These are phyloP conservation scores for Pueraria montana DNA, from an alignment of 306 rosid genomes.

Conservation along the genomic window DNA sequence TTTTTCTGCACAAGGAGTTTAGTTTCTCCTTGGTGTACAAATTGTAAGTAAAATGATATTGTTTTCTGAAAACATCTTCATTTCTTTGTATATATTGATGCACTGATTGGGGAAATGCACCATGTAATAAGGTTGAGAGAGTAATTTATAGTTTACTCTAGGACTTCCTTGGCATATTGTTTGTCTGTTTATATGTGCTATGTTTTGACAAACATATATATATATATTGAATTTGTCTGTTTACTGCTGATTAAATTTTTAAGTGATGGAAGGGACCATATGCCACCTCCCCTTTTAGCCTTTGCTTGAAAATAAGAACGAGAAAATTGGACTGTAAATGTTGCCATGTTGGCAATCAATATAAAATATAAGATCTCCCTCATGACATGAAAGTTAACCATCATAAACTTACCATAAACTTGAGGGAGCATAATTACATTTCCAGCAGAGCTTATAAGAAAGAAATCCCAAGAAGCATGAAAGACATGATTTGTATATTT, in stretches of 20 bases:
- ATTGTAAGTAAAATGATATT: not conserved
- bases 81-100: not conserved
- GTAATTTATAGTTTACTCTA: not conserved
- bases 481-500: not conserved
- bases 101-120: conserved; percentile 14
- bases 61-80: conserved; percentile 25
- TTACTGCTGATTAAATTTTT: too few species aligned
- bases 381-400: not conserved
- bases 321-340: not conserved
- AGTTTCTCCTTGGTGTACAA: conserved; percentile 3
- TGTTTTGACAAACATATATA: too few species aligned
- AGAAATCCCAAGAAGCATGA: not conserved
- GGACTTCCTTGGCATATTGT: not conserved
- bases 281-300: not conserved
- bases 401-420: not conserved
- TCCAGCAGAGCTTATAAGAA: not conserved
- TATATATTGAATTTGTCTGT: too few species aligned
- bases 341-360: not conserved
- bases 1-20: conserved; percentile 1
- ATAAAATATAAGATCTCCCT: not conserved
- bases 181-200: too few species aligned
- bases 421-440: not conserved
- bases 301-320: not conserved
- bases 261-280: not conserved
- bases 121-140: conserved; percentile 1